phyloP scores from a whole-genome alignment of 106 monocot genomes.

The Dioscorea zingiberensis region DNA sequence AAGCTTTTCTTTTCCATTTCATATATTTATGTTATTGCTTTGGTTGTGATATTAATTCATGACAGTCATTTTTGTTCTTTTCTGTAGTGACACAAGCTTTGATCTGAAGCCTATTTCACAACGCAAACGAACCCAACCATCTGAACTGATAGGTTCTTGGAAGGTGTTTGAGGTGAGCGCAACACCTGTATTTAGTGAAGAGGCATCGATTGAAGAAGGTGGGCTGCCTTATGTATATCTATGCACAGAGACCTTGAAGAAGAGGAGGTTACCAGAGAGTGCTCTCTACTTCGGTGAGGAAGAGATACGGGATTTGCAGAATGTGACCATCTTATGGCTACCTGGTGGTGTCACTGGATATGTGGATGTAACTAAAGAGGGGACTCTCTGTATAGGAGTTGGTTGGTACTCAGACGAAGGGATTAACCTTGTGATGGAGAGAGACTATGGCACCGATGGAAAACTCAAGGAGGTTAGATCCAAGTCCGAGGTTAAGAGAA shows the following conservation, averaged over 20 bases:
- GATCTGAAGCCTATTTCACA: constrained; percentile 72
- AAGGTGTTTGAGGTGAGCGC: constrained; percentile 81
- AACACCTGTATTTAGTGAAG: constrained; percentile 50
- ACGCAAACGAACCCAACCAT: constrained; percentile 57
- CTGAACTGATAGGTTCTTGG: constrained; percentile 82
- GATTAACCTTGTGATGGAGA: constrained; percentile 95
- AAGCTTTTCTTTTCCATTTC: constrained; percentile 11
- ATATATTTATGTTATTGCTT: neutral
- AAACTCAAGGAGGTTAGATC: constrained; percentile 89
- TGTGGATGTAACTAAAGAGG: constrained; percentile 80
- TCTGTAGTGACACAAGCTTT: constrained; percentile 11
- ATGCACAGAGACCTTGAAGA: constrained; percentile 86
- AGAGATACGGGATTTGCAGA: constrained; percentile 70
- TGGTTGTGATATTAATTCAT: too few relatives aligned
- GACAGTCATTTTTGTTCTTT: constrained; percentile 1
- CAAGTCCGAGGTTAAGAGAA: constrained; percentile 81
- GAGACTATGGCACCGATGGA: constrained; percentile 94
- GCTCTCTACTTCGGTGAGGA: constrained; percentile 65
- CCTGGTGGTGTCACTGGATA: constrained; percentile 88
- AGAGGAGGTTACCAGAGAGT: constrained; percentile 73
- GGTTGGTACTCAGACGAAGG: constrained; percentile 99
- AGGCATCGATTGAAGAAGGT: constrained; percentile 10
- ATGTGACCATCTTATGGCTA: constrained; percentile 82
- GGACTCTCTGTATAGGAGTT: constrained; percentile 72
- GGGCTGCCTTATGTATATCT: constrained; percentile 55